Evolutionary conservation across 2,329 filamentous ascomycete species (phyloP), one percentile per base, ranked within the genome.

Genomic region (Biscogniauxia mediterranea): DNA sequence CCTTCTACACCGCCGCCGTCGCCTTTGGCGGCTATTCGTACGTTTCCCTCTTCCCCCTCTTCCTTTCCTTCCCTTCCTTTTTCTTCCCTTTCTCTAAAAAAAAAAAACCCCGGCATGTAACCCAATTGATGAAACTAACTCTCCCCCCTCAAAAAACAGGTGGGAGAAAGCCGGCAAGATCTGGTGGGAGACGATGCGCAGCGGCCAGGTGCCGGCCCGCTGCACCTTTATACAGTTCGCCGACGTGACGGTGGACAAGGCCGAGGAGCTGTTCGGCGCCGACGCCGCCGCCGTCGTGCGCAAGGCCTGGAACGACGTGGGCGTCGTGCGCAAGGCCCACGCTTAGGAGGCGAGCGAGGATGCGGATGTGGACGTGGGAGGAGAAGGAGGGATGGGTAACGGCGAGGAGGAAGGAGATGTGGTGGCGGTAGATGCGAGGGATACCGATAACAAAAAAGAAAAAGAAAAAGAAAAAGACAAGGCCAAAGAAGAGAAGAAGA

Each of bases 81-180:
- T 57, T 15, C 5, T 23, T 17, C 49, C 2, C 3, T 17, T 21
- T 25, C 25, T 8, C 26, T 8, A 21, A 20, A 9, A 52, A 20
- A n/a, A 20, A 20, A 21, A 20, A 20, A 8, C 11, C 3, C 11
- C n/a, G n/a, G n/a, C n/a, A n/a, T n/a, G n/a, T n/a, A n/a, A n/a
- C n/a, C n/a, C n/a, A n/a, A n/a, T n/a, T n/a, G n/a, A 23, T 23
- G 28, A 32, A 32, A 32, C 28, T 9, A 32, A 20, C 23, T 5
- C 23, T 23, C 23, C 2, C 23, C 23, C n/a, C n/a, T n/a, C n/a
- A 1, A 5, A 0, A 0, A 23, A 79, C 68, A 79, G 80, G 3
- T 86, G 79, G 80, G 81, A 83, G 67, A 82, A 81, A 72, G 80
- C 80, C 8, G 81, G 81, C 13, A 77, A 80, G 64, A 80, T 83